These are phyloP conservation scores for Mimosa pudica DNA, from an alignment of 306 rosid genomes.

Conservation along the genomic window DNA sequence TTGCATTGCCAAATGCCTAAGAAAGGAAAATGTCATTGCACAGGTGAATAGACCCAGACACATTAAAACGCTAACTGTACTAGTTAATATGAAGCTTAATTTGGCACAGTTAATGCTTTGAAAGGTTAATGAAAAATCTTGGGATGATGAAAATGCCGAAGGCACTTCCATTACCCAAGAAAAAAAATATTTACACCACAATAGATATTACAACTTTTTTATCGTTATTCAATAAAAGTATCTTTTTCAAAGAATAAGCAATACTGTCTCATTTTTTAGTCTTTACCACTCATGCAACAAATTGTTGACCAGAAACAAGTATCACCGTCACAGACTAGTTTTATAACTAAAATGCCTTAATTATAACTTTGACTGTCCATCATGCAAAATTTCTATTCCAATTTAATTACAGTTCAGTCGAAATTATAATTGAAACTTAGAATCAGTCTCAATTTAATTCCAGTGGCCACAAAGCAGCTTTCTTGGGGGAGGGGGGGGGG, in stretches of 20 bases:
- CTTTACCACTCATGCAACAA: neutral
- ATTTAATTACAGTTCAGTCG: neutral
- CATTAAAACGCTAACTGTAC: neutral
- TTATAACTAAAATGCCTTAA: neutral
- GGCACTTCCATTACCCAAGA: neutral
- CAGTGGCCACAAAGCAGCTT: neutral
- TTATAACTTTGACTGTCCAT: neutral
- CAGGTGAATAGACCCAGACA: slow-evolving; percentile 14
- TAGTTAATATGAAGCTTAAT: neutral
- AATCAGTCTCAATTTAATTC: neutral
- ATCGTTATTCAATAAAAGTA: neutral
- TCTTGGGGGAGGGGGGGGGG: too few relatives aligned
- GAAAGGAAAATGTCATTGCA: slow-evolving; percentile 6
- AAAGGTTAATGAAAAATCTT: neutral
- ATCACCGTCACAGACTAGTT: neutral
- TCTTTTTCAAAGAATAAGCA: neutral
- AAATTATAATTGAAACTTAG: neutral
- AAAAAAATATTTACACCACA: neutral
- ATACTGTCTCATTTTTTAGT: neutral
- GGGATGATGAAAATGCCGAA: neutral
- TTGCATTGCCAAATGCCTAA: slow-evolving; percentile 8
- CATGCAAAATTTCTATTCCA: neutral
- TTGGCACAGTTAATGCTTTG: neutral
- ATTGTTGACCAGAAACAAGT: neutral
- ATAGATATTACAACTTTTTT: neutral